phyloP scores from a whole-genome alignment of 257 asterid genomes.

The Primulina eburnea region DNA sequence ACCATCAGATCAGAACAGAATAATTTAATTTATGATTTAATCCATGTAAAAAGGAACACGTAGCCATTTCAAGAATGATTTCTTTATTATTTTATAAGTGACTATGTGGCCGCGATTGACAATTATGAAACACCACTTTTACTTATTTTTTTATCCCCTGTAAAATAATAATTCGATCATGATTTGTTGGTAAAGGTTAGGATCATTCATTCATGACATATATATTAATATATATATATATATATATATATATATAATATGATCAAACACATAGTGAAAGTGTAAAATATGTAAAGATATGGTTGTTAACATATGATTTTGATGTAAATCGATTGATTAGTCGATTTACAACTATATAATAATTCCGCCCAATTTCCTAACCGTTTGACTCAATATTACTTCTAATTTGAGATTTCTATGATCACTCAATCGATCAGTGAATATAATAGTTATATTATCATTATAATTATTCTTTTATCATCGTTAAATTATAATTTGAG shows the following conservation, averaged over 20 bases:
- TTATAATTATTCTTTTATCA: too few species aligned
- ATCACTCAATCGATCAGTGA: too few species aligned
- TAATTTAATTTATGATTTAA: too few species aligned
- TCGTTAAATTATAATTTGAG: too few species aligned
- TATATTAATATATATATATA: too few species aligned
- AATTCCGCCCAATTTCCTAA: neutral
- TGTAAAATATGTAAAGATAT: slow-evolving; percentile 33
- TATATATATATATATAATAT: too few species aligned
- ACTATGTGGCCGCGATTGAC: neutral
- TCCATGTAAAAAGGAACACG: slow-evolving; percentile 35
- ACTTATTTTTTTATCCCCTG: too few species aligned
- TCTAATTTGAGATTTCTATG: too few species aligned
- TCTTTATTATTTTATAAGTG: neutral
- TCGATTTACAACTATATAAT: too few species aligned
- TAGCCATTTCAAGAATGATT: slow-evolving; percentile 17
- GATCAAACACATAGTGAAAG: neutral
- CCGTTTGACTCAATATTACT: neutral
- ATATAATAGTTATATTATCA: too few species aligned
- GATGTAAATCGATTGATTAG: slow-evolving; percentile 20
- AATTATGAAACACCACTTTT: too few species aligned
- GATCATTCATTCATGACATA: neutral
- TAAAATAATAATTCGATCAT: neutral
- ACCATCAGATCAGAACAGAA: neutral
- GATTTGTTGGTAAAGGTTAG: neutral
- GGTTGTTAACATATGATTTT: slow-evolving; percentile 49